These are phyloP conservation scores for Thelonectria discophora DNA, from an alignment of 2,329 filamentous ascomycete species.

Conservation along the genomic window DNA sequence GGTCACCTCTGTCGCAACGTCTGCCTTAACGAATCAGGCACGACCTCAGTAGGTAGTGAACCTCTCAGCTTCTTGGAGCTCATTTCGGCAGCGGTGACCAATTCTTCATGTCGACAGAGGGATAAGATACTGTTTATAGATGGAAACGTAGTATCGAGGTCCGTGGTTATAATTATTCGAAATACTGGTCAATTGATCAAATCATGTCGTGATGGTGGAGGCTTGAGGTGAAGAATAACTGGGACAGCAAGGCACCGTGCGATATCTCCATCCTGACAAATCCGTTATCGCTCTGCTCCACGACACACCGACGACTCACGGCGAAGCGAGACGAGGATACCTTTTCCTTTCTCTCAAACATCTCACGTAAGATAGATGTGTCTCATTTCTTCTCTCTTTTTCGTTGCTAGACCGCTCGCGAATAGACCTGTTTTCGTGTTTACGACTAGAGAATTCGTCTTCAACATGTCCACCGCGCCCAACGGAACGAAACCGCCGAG, in stretches of 20 bases:
- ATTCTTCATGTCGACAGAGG: no score
- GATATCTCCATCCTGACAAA: conserved; percentile 39
- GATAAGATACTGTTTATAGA: no score
- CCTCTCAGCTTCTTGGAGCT: no score
- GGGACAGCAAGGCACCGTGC: conserved; percentile 25
- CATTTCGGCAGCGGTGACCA: no score
- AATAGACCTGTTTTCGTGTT: conserved; percentile 26
- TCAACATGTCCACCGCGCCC: conserved; percentile 41
- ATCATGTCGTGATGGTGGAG: neutral
- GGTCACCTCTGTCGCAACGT: no score
- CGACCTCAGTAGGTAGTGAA: no score
- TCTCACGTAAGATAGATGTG: conserved; percentile 36
- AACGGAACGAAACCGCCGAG: conserved; percentile 39
- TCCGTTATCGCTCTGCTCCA: conserved; percentile 35
- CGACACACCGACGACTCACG: conserved; percentile 34
- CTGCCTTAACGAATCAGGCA: no score
- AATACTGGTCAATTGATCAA: no score
- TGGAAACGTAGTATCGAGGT: no score
- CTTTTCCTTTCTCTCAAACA: conserved; percentile 6
- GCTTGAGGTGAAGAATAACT: no score
- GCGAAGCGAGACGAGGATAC: conserved; percentile 15
- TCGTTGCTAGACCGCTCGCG: conserved; percentile 28
- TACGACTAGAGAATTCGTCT: conserved; percentile 15
- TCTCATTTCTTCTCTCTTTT: conserved; percentile 25
- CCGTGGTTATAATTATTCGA: no score